These are phyloP conservation scores for Striga hermonthica DNA, from an alignment of 305 asterid genomes.

Conservation along the genomic window DNA sequence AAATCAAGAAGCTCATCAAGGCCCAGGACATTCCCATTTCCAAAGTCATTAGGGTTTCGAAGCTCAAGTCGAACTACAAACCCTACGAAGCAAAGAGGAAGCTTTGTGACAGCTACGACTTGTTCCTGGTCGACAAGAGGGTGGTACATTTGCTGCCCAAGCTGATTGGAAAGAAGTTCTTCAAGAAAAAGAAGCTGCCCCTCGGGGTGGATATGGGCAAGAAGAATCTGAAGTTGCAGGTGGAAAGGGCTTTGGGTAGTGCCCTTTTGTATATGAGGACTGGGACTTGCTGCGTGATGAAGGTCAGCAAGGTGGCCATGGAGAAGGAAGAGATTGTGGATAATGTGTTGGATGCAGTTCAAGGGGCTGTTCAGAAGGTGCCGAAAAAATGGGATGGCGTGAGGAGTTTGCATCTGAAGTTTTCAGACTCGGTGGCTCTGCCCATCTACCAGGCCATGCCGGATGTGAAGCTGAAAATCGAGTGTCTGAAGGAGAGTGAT, in stretches of 20 bases:
- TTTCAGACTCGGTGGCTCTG: conserved; percentile 64
- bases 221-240: conserved; percentile 60
- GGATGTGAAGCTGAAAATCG: conserved; percentile 61
- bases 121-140: conserved; percentile 74
- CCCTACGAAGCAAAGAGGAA: conserved; percentile 71
- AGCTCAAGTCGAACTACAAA: conserved; percentile 70
- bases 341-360: conserved; percentile 49
- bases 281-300: conserved; percentile 77
- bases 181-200: conserved; percentile 82
- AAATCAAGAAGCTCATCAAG: conserved; percentile 55
- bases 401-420: conserved; percentile 79
- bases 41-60: conserved; percentile 62
- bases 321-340: conserved; percentile 56
- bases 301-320: conserved; percentile 66
- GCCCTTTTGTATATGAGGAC: conserved; percentile 59
- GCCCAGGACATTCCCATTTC: conserved; percentile 50
- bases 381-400: conserved; percentile 76
- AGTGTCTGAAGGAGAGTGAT: conserved; percentile 40
- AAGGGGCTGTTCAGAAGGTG: conserved; percentile 47
- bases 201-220: conserved; percentile 62
- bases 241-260: conserved; percentile 63
- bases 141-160: conserved; percentile 75
- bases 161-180: conserved; percentile 69
- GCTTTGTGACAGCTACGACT: conserved; percentile 70
- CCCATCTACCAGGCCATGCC: conserved; percentile 83